These are phyloP conservation scores for Centrapalus pauciflorus DNA, from an alignment of 129 eudicot genomes.

Conservation along the genomic window DNA sequence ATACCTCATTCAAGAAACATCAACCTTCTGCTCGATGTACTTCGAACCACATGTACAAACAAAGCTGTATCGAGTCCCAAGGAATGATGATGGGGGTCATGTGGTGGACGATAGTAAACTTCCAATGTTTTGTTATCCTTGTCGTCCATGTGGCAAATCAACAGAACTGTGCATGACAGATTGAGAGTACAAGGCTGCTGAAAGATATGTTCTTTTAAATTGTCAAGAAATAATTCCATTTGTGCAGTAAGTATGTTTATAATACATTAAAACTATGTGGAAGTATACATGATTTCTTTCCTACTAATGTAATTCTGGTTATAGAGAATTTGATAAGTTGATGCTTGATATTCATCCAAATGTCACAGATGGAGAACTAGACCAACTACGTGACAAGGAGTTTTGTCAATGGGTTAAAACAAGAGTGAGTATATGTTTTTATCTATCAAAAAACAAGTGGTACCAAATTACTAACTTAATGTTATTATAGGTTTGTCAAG, in stretches of 20 bases:
- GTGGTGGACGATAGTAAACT: too few species aligned
- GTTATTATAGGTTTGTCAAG: too few species aligned
- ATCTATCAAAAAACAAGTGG: too few species aligned
- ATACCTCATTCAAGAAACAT: background rate
- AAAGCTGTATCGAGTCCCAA: too few species aligned
- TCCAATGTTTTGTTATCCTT: too few species aligned
- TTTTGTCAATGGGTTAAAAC: background rate
- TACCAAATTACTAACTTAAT: too few species aligned
- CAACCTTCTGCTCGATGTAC: background rate
- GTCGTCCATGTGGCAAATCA: too few species aligned
- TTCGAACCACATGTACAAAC: background rate
- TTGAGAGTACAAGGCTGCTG: background rate
- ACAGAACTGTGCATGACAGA: too few species aligned
- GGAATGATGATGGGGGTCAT: constrained; percentile 11
- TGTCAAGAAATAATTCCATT: background rate
- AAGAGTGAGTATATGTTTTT: constrained; percentile 5
- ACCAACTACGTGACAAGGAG: background rate
- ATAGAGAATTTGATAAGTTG: constrained; percentile 5
- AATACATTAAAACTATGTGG: background rate
- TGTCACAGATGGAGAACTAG: background rate
- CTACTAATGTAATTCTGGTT: background rate
- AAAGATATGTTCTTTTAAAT: constrained; percentile 4
- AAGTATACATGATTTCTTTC: background rate
- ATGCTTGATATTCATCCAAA: background rate
- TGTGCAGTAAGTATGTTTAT: constrained; percentile 8